Base-by-base conservation (phyloP, 306 rosid genomes). In the Prunus mongolica region DNA sequence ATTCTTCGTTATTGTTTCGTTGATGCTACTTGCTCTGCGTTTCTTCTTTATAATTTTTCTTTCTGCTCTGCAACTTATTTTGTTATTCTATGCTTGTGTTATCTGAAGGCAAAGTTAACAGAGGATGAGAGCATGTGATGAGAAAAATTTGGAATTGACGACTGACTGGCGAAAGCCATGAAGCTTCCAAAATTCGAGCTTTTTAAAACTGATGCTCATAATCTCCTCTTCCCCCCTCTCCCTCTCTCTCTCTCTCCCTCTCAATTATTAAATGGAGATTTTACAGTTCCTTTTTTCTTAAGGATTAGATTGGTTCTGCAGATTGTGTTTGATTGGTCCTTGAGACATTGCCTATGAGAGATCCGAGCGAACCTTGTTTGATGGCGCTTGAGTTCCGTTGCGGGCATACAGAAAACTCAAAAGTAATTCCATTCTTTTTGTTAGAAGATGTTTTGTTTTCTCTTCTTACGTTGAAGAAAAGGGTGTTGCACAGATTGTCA, bases 171-270 rank as follows among this genome's bases (percentile, higher is more conserved):
- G 54, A 72, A 38, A 72, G 32, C 66, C 76, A 57, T 72, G 76
- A 72, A 72, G 76, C 54, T 71, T 72, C 76, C 67, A 72, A 72
- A 72, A 72, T 12, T 38, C 76, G 76, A 72, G 76, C 67, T 56
- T 72, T 72, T 57, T 72, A 72, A 72, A 72, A 56, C 76, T 72
- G 76, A 56, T 72, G 76, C 76, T 72, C 76, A 4, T 51, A 16
- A 13, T 4, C 2, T 24, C 30, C 20, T 69, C 45, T 49, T 32
- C 34, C 34, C 4, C 22, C 0, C 6, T 30, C 34, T 30, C 34
- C 27, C 34, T 25, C 51, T 1, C 34, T 30, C 34, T 30, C 32
- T 49, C n/a, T 25, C 51, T 15, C 55, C 15, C 55, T 15, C 5
- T 51, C 56, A 15, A 13, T 3, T 51, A 32, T 32, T 32, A 32